Conservation (phyloP, 768 basidiomycete genomes). For the Mycena maculata region DNA sequence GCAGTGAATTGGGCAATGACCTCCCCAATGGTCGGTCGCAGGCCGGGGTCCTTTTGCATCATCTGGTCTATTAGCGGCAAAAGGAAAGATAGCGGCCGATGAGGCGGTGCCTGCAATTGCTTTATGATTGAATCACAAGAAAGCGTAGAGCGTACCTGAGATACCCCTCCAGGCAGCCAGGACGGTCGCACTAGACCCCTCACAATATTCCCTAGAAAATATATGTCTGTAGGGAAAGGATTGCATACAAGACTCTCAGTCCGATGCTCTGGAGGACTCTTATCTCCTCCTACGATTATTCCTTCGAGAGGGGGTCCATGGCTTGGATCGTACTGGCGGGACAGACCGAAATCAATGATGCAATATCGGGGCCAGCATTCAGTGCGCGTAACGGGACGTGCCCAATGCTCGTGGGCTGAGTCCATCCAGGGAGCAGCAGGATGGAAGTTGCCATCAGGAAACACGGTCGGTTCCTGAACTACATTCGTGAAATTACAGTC, state of each 20-base stretch:
- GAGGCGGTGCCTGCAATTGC: neutral
- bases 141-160: neutral
- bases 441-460: no score
- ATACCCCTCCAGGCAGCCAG: neutral
- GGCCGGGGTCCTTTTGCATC: conserved; percentile 3
- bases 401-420: no score
- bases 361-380: conserved; percentile 2
- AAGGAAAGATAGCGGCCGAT: neutral
- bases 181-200: neutral
- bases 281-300: conserved; percentile 2
- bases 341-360: conserved; percentile 5
- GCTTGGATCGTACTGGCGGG: conserved; percentile 4
- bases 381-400: neutral
- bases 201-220: conserved; percentile 7
- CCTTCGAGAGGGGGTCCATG: neutral
- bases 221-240: conserved; percentile 17
- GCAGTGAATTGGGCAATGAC: neutral
- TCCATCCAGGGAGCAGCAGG: no score
- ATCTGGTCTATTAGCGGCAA: neutral
- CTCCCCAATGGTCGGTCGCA: neutral
- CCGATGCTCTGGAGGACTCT: neutral
- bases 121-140: neutral
- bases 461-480: neutral
- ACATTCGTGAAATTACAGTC: conserved; percentile 4
- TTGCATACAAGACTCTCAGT: neutral